Base-by-base conservation (phyloP, 2,329 filamentous ascomycete genomes). In the Trichoderma arundinaceum region DNA sequence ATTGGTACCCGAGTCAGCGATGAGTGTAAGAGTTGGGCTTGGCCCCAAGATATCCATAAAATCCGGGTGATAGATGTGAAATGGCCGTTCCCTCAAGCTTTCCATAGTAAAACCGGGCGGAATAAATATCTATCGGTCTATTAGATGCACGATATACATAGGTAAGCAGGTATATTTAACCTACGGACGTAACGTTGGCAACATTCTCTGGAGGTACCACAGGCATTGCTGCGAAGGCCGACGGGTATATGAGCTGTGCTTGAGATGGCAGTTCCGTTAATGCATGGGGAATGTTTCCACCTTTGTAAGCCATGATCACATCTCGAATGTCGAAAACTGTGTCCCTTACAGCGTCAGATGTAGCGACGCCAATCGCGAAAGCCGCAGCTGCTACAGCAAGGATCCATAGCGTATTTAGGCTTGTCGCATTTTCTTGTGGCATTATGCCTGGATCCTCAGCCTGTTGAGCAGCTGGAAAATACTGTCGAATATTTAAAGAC, bases 21-120 rank as follows among this genome's bases (percentile, higher is more conserved):
- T 78, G 32, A 83, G 74, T 2, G 82, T 82, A 68, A 86, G 72
- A 0, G 80, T 80, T 1, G 83, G 82, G 39, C 80, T 76, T 0
- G 72, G 15, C 2, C 83, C 83, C 35, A 85, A 77, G 13, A 85
- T 75, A 33, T 78, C 73, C 53, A 77, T 74, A 65, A 85, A 85
- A 7, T 79, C 80, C 1, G 78, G 73, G 57, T 84, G 79, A 67
- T 82, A 84, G 66, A 85, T 72, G 62, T 75, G 77, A 67, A 80
- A 80, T 9, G 79, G 76, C 70, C 74, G 80, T 19, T 74, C 76
- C 1, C 67, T 63, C 1, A 83, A 75, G 8, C 74, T 77, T 15
- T 78, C 75, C 8, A 75, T 63, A 0, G 77, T 77, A 28, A 78
- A 72, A 1, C 80, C 81, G 0, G 82, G 81, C n/a, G 81, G 82